Conservation (phyloP, 1,139 yeast species). For the Saccharomyces hybrid region DNA sequence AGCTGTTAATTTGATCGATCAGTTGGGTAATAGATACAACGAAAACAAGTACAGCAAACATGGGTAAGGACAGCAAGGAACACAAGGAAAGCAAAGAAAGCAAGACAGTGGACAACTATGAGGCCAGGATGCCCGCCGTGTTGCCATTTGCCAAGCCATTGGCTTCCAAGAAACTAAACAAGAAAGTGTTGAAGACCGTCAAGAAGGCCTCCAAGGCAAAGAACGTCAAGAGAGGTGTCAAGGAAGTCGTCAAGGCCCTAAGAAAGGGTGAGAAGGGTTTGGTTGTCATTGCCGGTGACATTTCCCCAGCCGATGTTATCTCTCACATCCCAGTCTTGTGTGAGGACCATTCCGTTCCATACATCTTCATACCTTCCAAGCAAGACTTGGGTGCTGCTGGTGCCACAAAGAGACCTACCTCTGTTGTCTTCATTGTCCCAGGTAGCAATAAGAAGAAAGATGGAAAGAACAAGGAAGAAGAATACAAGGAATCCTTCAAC, state of each 20-base stretch:
- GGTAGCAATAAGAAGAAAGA: constrained; percentile 87
- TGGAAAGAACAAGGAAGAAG: constrained; percentile 72
- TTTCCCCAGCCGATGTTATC: constrained; percentile 93
- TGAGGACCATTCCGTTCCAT: constrained; percentile 89
- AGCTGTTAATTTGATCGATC: neutral
- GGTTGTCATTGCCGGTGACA: constrained; percentile 95
- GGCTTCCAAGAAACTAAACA: constrained; percentile 93
- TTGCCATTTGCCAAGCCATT: constrained; percentile 91
- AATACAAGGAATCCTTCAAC: constrained; percentile 87
- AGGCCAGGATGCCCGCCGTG: constrained; percentile 80
- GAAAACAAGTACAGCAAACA: constrained; percentile 3
- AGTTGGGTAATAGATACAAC: neutral
- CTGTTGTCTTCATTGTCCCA: constrained; percentile 96
- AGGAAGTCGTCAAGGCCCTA: constrained; percentile 95
- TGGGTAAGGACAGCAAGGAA: constrained; percentile 34
- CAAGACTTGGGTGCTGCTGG: constrained; percentile 99
- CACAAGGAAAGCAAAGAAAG: constrained; percentile 33
- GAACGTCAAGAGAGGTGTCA: constrained; percentile 97
- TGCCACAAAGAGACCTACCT: constrained; percentile 97
- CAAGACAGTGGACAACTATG: constrained; percentile 75
- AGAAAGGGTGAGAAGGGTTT: constrained; percentile 98
- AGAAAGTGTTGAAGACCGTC: constrained; percentile 89
- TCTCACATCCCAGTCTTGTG: constrained; percentile 96
- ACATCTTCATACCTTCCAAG: constrained; percentile 87
- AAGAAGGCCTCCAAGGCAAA: constrained; percentile 97